phyloP scores from a whole-genome alignment of 2,329 filamentous ascomycete species.

The Cadophora luteo-olivacea region DNA sequence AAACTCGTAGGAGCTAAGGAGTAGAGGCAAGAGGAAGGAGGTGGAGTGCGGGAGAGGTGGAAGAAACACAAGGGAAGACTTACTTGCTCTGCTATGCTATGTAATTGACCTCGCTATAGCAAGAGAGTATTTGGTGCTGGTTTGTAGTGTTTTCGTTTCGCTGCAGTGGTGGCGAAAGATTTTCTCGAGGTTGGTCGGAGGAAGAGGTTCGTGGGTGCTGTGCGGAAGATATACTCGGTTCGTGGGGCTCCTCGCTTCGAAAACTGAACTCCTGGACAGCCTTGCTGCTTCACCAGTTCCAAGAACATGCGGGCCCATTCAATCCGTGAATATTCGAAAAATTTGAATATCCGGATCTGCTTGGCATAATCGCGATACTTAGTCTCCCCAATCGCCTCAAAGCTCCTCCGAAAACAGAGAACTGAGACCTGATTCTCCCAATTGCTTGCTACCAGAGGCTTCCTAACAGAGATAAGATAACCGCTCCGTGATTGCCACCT shows the following conservation, averaged over 20 bases:
- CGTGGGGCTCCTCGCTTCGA: slow-evolving; percentile 8
- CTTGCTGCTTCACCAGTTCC: neutral
- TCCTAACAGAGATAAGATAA: neutral
- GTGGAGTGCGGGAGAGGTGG: neutral
- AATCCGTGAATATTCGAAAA: slow-evolving; percentile 1
- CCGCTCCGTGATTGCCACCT: no score
- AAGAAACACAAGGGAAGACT: neutral
- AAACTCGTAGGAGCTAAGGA: neutral
- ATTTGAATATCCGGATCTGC: neutral
- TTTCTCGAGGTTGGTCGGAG: neutral
- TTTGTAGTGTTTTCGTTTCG: neutral
- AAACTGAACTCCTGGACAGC: slow-evolving; percentile 10
- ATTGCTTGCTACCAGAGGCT: neutral
- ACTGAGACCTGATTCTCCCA: neutral
- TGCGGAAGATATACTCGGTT: slow-evolving; percentile 4
- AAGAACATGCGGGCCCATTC: neutral
- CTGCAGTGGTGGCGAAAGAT: neutral
- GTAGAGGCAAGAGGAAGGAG: neutral
- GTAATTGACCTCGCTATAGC: slow-evolving; percentile 11
- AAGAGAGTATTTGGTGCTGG: neutral
- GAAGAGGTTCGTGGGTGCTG: neutral
- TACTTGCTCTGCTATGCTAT: slow-evolving; percentile 3
- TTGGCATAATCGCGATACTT: neutral
- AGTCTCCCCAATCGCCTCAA: neutral
- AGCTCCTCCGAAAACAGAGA: neutral